phyloP scores from a whole-genome alignment of 192 early-diverging fungal genomes.

The Ambispora gerdemannii region DNA sequence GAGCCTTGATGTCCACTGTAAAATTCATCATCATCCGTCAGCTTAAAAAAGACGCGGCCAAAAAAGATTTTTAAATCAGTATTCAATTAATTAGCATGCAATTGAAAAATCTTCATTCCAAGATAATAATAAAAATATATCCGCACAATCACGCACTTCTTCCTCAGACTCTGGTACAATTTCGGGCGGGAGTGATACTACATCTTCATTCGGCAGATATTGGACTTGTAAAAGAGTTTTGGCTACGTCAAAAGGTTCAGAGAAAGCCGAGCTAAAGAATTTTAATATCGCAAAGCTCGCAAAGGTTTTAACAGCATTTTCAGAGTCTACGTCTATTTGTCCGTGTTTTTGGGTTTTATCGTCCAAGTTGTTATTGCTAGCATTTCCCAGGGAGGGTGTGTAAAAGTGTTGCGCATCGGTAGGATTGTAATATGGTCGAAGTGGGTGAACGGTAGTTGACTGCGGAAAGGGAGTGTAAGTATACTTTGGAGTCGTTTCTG shows the following conservation, averaged over 20 bases:
- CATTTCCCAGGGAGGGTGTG: conserved; percentile 20
- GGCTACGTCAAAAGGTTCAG: conserved; percentile 61
- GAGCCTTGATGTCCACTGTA: conserved; percentile 33
- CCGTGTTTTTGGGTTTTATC: background rate
- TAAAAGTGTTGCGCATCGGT: conserved; percentile 21
- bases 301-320: conserved; percentile 53
- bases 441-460: conserved; percentile 21
- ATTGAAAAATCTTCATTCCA: conserved; percentile 17
- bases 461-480: conserved; percentile 24
- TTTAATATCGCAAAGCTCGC: conserved; percentile 61
- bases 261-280: conserved; percentile 55
- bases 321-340: conserved; percentile 35
- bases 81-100: no score
- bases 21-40: conserved; percentile 34
- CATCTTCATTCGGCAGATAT: conserved; percentile 61
- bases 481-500: conserved; percentile 1
- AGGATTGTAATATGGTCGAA: conserved; percentile 29
- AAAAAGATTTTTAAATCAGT: no score
- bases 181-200: conserved; percentile 29
- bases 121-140: background rate
- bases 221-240: conserved; percentile 77
- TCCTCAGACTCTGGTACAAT: conserved; percentile 38
- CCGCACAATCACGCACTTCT: conserved; percentile 31
- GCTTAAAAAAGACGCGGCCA: conserved; percentile 28
- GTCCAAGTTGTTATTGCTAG: background rate